Evolutionary conservation across 2,329 filamentous ascomycete species (phyloP).

Genomic region (Beauveria pseudobassiana): DNA sequence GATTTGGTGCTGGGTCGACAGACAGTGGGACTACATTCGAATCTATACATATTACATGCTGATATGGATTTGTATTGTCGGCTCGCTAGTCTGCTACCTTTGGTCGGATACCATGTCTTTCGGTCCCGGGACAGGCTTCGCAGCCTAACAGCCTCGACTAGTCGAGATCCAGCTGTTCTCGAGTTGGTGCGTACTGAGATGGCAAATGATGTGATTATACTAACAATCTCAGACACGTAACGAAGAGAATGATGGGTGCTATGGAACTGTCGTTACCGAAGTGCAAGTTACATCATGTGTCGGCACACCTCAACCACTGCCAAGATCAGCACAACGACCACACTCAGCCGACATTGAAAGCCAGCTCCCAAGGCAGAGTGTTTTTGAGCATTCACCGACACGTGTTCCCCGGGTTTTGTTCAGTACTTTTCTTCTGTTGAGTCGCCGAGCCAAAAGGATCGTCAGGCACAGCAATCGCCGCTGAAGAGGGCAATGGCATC

Average conservation of each 20-base stretch:
- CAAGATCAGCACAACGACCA: neutral
- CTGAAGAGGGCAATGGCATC: conserved; percentile 23
- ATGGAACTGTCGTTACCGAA: conserved; percentile 46
- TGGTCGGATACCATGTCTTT: conserved; percentile 54
- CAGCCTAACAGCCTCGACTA: conserved; percentile 39
- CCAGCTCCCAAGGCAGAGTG: neutral
- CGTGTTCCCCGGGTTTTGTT: conserved; percentile 17
- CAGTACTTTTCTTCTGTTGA: conserved; percentile 29
- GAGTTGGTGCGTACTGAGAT: conserved; percentile 26
- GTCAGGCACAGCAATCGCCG: conserved; percentile 13
- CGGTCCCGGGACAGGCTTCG: conserved; percentile 47
- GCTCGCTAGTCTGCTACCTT: conserved; percentile 48
- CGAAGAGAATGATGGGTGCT: conserved; percentile 28
- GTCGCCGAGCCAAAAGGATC: conserved; percentile 14
- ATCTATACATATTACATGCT: conserved; percentile 56
- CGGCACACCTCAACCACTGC: neutral
- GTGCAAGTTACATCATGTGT: conserved; percentile 26
- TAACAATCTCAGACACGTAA: neutral
- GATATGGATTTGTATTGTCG: conserved; percentile 51
- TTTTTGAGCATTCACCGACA: conserved; percentile 4
- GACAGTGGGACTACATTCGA: conserved; percentile 45
- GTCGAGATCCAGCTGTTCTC: conserved; percentile 18
- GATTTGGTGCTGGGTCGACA: conserved; percentile 57
- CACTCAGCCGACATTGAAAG: neutral
- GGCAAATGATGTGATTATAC: no score